A percentile compares a stretch with the other conserved stretches of the same genome.
Conservation (phyloP, 2,329 filamentous ascomycete species). For the Zopfia rhizophila region DNA sequence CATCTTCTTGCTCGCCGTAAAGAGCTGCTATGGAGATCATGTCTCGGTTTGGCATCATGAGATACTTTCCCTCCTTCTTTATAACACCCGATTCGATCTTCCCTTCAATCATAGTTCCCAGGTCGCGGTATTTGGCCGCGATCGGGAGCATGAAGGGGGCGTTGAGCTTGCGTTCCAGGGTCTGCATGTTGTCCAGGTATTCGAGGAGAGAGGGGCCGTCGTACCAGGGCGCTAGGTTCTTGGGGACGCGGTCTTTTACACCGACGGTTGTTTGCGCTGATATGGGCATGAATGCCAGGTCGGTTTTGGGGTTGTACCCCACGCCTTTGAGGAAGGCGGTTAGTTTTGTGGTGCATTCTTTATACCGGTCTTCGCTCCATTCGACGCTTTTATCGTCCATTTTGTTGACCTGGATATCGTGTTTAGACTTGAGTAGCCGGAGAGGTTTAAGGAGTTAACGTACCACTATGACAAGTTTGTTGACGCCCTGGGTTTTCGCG, state of each 20-base stretch:
- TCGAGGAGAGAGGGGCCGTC: slow-evolving; percentile 90
- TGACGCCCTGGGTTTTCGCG: slow-evolving; percentile 97
- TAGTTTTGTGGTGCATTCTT: slow-evolving; percentile 92
- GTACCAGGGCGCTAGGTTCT: slow-evolving; percentile 82
- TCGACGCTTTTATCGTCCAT: slow-evolving; percentile 98
- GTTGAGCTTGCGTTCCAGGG: slow-evolving; percentile 94
- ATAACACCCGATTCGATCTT: slow-evolving; percentile 95
- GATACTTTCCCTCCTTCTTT: slow-evolving; percentile 85
- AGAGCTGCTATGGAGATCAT: slow-evolving; percentile 82
- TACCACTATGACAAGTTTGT: slow-evolving; percentile 86
- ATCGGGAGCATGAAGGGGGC: slow-evolving; percentile 99
- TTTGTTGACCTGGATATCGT: slow-evolving; percentile 79
- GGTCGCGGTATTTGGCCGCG: slow-evolving; percentile 93
- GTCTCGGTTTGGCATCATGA: slow-evolving; percentile 97
- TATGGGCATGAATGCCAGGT: slow-evolving; percentile 95
- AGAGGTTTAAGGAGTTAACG: not conserved
- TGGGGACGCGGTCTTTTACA: slow-evolving; percentile 88
- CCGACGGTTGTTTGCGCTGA: slow-evolving; percentile 86
- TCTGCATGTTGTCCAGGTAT: slow-evolving; percentile 92
- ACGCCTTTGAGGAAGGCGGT: slow-evolving; percentile 87
- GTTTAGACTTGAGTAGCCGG: not conserved
- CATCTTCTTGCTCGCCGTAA: slow-evolving; percentile 96
- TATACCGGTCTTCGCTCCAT: slow-evolving; percentile 92
- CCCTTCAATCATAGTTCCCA: slow-evolving; percentile 97
- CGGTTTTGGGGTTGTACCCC: slow-evolving; percentile 93